Evolutionary conservation across 2,329 filamentous ascomycete species (phyloP).

Genomic region (Magnaporthiopsis incrustans): DNA sequence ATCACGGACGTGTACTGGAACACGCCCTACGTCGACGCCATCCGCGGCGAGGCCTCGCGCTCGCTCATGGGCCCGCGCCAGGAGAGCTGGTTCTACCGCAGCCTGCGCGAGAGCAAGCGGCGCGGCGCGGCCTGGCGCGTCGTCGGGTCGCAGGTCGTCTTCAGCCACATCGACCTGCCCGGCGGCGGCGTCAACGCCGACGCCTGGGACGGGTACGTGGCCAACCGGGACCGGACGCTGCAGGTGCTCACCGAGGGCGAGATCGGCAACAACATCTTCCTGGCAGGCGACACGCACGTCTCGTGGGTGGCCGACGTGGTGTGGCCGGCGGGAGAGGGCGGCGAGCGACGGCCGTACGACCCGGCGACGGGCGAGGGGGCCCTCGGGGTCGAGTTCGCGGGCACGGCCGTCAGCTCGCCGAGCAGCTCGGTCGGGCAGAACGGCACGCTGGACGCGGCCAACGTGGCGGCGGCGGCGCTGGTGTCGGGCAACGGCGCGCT

Average conservation of each 20-base stretch:
- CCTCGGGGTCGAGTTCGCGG: conserved; percentile 58
- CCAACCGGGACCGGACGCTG: conserved; percentile 65
- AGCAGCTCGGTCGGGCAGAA: conserved; percentile 48
- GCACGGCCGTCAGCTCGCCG: conserved; percentile 56
- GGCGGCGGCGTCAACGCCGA: conserved; percentile 17
- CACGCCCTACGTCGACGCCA: conserved; percentile 52
- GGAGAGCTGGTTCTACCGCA: conserved; percentile 66
- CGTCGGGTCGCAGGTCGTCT: conserved; percentile 63
- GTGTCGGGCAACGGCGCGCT: conserved; percentile 51
- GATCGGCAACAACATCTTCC: conserved; percentile 65
- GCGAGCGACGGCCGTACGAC: conserved; percentile 35
- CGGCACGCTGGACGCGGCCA: conserved; percentile 43
- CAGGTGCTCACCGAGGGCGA: conserved; percentile 57
- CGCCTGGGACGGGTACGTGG: conserved; percentile 56
- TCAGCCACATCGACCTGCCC: conserved; percentile 33
- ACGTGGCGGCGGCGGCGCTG: conserved; percentile 35
- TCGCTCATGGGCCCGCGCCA: conserved; percentile 65
- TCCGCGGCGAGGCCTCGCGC: conserved; percentile 58
- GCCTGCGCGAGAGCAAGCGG: conserved; percentile 46
- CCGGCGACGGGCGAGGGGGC: conserved; percentile 42
- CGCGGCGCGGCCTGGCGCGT: conserved; percentile 65
- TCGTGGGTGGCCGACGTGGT: conserved; percentile 53
- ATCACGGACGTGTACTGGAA: conserved; percentile 52
- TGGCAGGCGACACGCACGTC: conserved; percentile 62
- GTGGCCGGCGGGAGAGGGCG: conserved; percentile 39